Conservation (phyloP, 176 grass and related monocot genomes). For the Pharus latifolius region DNA sequence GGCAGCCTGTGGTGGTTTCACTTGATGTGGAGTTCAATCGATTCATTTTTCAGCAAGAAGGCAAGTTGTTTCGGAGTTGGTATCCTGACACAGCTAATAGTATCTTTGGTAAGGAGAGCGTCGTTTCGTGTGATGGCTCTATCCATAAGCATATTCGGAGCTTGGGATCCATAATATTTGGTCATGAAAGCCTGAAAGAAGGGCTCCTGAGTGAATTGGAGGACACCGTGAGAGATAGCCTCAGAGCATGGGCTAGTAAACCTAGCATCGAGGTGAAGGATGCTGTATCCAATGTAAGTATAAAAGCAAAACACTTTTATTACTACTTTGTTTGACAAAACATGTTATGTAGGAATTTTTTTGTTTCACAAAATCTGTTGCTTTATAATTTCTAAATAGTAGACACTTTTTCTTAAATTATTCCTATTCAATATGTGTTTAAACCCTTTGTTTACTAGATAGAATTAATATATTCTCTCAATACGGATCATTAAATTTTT, state of each 20-base stretch:
- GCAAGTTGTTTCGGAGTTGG: constrained; percentile 7
- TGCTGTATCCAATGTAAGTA: not conserved
- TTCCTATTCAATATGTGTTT: no score
- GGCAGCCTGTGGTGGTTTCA: not conserved
- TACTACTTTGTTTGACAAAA: no score
- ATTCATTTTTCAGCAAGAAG: constrained; percentile 14
- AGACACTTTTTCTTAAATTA: no score
- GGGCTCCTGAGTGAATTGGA: not conserved
- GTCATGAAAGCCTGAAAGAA: not conserved
- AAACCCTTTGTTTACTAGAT: no score
- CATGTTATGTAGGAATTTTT: no score
- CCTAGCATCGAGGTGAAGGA: not conserved
- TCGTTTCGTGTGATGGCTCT: not conserved
- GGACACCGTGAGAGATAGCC: not conserved
- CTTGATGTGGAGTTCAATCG: constrained; percentile 11
- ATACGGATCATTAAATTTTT: no score
- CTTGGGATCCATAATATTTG: not conserved
- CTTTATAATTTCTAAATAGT: no score
- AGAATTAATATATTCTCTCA: no score
- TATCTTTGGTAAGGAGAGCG: constrained; percentile 3
- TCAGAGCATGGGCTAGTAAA: not conserved
- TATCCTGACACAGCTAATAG: not conserved
- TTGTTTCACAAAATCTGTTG: no score
- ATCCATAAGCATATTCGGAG: not conserved
- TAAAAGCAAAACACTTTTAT: no score